A percentile compares a stretch with the other conserved stretches of the same genome.
phyloP scores from a whole-genome alignment of 768 basidiomycete genomes.

The Kwoniella mangroviensis region DNA sequence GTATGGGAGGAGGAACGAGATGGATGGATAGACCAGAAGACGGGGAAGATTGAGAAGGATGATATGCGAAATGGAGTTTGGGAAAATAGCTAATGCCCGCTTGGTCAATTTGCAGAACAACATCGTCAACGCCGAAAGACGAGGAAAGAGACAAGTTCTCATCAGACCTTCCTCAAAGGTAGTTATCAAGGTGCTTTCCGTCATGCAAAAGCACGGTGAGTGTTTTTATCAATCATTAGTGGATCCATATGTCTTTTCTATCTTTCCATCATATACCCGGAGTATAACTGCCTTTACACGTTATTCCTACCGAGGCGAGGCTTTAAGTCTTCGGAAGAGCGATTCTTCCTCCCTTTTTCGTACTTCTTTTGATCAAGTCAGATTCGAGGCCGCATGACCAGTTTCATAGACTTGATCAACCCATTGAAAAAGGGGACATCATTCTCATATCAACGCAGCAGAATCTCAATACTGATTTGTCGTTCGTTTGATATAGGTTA shows the following conservation, averaged over 20 bases:
- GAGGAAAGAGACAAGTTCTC: slow-evolving; percentile 98
- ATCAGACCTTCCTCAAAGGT: slow-evolving; percentile 97
- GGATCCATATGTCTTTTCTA: neutral
- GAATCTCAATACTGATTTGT: neutral
- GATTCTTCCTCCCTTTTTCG: slow-evolving; percentile 22
- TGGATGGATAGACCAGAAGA: neutral
- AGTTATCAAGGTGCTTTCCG: slow-evolving; percentile 93
- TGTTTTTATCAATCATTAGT: slow-evolving; percentile 12
- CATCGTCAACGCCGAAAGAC: slow-evolving; percentile 99
- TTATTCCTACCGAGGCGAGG: slow-evolving; percentile 55
- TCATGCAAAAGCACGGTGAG: slow-evolving; percentile 99
- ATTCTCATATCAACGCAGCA: neutral
- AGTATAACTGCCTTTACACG: slow-evolving; percentile 59
- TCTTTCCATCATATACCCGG: slow-evolving; percentile 33
- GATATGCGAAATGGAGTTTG: neutral
- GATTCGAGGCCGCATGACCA: slow-evolving; percentile 49
- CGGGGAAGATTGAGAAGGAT: neutral
- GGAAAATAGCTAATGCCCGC: too few relatives aligned
- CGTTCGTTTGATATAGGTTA: slow-evolving; percentile 67
- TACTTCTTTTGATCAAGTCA: neutral
- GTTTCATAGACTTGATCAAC: slow-evolving; percentile 1
- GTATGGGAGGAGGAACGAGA: neutral
- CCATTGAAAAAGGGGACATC: neutral
- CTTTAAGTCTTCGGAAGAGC: slow-evolving; percentile 60
- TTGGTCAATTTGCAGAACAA: slow-evolving; percentile 65